Evolutionary conservation across 371 early-diverging fungal genomes (phyloP), one percentile per base, ranked within the genome.

Genomic region (Paraphysoderma sedebokerense): DNA sequence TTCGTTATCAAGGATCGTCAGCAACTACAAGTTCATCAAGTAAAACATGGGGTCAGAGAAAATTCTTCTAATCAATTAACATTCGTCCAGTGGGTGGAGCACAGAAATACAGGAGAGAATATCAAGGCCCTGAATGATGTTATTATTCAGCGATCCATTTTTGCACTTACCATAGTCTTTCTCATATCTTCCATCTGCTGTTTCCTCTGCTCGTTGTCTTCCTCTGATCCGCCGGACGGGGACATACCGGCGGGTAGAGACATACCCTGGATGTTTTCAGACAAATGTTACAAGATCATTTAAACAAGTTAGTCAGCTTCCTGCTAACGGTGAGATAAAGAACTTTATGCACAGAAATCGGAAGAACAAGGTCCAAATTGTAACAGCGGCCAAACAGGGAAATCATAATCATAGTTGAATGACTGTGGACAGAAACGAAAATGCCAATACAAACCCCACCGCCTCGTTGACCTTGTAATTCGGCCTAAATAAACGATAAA

Each of bases 161-260:
- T 5, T 22, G 6, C 11, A 12, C 52, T 27, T 69, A 82, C 81
- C 83, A 85, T 79, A 17, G 70, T 74, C 38, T 81, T 66, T 20
- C 87, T 76, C 76, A 78, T 77, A 56, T 92, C 88, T 49, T 88
- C 85, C 74, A 74, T 70, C 62, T 84, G 81, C 19, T 72, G 28
- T 36, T 38, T 26, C 48, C 64, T 64, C 66, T 59, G 65, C 49
- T 59, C 67, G n/a, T 61, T 67, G 46, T 64, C 73, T 28, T 65
- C 67, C 22, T 57, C 58, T 3, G 58, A 53, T 17, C 48, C 47
- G 12, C 47, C 54, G 11, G 29, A 24, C 38, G 39, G 41, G 23
- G 51, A 37, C 48, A 48, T 17, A 29, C 53, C 52, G 42, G 19
- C 28, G 24, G 41, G 41, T n/a, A n/a, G n/a, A n/a, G n/a, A n/a